Base-by-base conservation (phyloP, 305 asterid genomes). In the Fraxinus albicans region DNA sequence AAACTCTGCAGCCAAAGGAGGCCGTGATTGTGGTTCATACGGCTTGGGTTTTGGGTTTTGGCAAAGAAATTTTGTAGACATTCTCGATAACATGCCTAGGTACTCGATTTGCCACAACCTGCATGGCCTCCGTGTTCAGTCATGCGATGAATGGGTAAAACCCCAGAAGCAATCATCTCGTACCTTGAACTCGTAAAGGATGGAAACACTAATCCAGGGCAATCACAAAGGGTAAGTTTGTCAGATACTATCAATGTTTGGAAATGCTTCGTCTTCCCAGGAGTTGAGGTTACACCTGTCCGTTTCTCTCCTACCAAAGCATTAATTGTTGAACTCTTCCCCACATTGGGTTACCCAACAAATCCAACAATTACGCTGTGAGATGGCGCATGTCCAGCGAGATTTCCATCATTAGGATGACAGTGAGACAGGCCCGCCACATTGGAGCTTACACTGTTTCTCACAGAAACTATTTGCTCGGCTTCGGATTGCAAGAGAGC, bases 101-200 rank as follows among this genome's bases (percentile, higher is more conserved):
- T 36, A 96, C 98, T 69, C 93, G 92, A 79, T 92, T 90, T 33
- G 98, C 97, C 17, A 92, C 98, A 69, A 96, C 97, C 88, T 94
- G 99, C 29, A 96, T 89, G 33, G 99, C 96, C 80, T 92, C 94
- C 29, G 81, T 90, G 93, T 92, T 96, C 97, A 25, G 98, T 91
- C 90, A 96, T 91, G 38, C 98, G 92, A 80, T 93, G 95, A 19
- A 94, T 90, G 19, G 99, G 98, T 82, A 96, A 85, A 80, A 96
- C 99, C 67, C 99, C 99, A 1, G 98, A 94, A 44, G 98, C 99
- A 85, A 96, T 88, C 99, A 96, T 96, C 86, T 94, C 97, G 19
- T 91, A 93, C 80, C 98, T 91, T 33, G 99, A 96, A 81, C 98
- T 96, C 4, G 98, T 93, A 79, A 94, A 93, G 69, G 99, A 96